Evolutionary conservation across 805 yeast species (phyloP).

Genomic region (Diddensiella santjacobensis): DNA sequence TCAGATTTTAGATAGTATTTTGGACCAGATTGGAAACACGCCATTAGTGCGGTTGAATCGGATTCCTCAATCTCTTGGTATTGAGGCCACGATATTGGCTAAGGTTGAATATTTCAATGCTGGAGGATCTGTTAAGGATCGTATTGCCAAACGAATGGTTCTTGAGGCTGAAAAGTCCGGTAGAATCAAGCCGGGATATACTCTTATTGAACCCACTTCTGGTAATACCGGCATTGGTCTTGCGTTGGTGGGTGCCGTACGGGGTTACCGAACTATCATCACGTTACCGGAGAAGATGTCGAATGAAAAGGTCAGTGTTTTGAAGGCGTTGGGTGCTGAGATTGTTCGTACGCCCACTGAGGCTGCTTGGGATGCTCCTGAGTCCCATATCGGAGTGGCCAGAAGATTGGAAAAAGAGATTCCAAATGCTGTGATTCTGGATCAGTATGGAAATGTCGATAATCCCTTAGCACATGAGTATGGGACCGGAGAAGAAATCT

Average conservation of each 20-base stretch:
- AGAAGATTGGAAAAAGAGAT: constrained; percentile 74
- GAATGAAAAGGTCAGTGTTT: constrained; percentile 81
- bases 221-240: constrained; percentile 92
- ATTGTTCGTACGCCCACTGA: constrained; percentile 88
- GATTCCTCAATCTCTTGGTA: constrained; percentile 71
- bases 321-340: constrained; percentile 87
- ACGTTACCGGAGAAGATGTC: constrained; percentile 91
- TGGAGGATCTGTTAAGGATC: constrained; percentile 87
- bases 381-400: constrained; percentile 87
- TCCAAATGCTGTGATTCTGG: constrained; percentile 78
- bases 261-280: constrained; percentile 81
- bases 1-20: constrained; percentile 47
- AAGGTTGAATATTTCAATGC: constrained; percentile 82
- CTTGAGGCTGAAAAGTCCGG: constrained; percentile 79
- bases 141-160: constrained; percentile 84
- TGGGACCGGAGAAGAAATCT: constrained; percentile 82
- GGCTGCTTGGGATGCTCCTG: constrained; percentile 92
- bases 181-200: constrained; percentile 76
- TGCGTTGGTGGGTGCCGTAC: constrained; percentile 82
- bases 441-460: constrained; percentile 73
- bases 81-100: constrained; percentile 60
- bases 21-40: constrained; percentile 81
- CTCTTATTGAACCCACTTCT: constrained; percentile 84
- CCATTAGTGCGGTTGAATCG: constrained; percentile 72
- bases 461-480: constrained; percentile 82